Base-by-base conservation (phyloP, 768 basidiomycete species). In the Termitomyces sp. region DNA sequence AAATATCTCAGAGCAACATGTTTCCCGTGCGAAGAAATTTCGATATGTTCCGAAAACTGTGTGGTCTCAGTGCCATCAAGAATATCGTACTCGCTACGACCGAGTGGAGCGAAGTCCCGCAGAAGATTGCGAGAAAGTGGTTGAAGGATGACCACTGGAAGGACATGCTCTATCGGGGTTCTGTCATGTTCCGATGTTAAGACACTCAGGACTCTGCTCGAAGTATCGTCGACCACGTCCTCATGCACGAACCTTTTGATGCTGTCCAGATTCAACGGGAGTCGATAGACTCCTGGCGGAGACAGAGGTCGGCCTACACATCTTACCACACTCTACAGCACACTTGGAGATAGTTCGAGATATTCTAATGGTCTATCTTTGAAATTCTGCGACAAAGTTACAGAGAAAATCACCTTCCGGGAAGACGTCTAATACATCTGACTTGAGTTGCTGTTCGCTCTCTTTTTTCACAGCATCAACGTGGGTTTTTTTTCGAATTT, bases 1-100 rank as follows among this genome's bases (percentile, higher is more conserved):
- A 70, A 15, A 74, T 74, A 49, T 66, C 67, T 4, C 76, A 79
- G 57, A 69, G 73, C 63, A 69, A 74, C 31, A 75, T 81, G 70
- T 71, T 73, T 25, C 74, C 75, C 9, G 76, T 77, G 36, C 69
- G 71, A 49, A 75, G 73, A 63, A 83, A 82, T 66, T 73, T 82
- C 38, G 73, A 74, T 20, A 75, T 80, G 67, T 84, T 84, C 67
- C 72, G 72, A 32, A 75, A 81, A 57, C 73, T 84, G 14, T 82
- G 82, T 60, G 82, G 82, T 32, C 72, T 75, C n/a, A 68, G 60
- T 38, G 72, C 79, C 4, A 73, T 81, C 61, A 73, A 73, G 55
- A 79, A 81, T 60, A 79, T 83, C 47, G 71, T 81, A 50, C 74
- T 84, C 60, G 76, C 74, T 43, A 82, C 82, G 55, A 83, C 77